Conservation (phyloP, 805 yeast species). For the Barnettozyma californica region DNA sequence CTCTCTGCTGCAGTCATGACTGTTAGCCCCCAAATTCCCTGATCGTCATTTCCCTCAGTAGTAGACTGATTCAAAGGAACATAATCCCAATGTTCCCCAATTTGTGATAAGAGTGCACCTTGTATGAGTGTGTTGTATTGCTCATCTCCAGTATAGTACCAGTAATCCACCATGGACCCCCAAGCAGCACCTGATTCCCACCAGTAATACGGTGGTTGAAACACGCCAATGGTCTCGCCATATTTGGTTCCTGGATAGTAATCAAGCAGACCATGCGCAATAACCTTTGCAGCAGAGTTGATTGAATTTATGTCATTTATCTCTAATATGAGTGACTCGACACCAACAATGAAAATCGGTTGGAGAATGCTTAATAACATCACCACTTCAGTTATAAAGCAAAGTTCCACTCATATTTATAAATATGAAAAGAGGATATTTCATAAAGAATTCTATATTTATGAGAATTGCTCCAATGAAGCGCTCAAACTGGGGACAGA, state of each 20-base stretch:
- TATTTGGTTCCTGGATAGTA: constrained; percentile 64
- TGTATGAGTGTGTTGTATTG: constrained; percentile 56
- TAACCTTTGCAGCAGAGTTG: constrained; percentile 47
- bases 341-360: background rate
- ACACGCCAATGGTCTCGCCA: constrained; percentile 86
- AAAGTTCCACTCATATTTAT: too few relatives aligned
- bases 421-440: too few relatives aligned
- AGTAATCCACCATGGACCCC: constrained; percentile 80
- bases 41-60: constrained; percentile 97
- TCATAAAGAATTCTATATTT: too few relatives aligned
- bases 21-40: constrained; percentile 94
- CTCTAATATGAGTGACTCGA: background rate
- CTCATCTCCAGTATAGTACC: constrained; percentile 63
- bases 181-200: constrained; percentile 98
- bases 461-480: background rate
- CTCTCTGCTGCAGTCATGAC: constrained; percentile 90
- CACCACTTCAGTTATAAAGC: background rate
- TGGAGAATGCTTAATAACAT: background rate
- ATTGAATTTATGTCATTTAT: constrained; percentile 17
- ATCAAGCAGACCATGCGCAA: constrained; percentile 72
- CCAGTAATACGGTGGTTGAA: constrained; percentile 91
- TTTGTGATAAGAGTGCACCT: constrained; percentile 65
- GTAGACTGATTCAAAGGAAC: constrained; percentile 85
- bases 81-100: constrained; percentile 68
- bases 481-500: background rate